phyloP scores from a whole-genome alignment of 2,329 filamentous ascomycete genomes.

The Penicillium sp. region DNA sequence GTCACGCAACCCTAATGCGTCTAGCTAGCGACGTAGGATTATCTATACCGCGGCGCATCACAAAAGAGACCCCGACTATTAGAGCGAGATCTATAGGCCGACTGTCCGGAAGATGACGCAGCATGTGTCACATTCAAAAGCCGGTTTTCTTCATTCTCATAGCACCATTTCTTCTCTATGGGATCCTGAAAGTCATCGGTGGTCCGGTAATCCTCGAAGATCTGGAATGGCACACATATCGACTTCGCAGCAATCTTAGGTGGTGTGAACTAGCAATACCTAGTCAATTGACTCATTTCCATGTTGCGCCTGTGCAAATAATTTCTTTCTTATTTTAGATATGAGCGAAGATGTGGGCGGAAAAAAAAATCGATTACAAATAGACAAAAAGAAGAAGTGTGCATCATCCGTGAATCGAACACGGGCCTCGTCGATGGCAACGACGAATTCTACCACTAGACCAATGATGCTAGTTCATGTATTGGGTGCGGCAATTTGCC shows the following conservation, averaged over 20 bases:
- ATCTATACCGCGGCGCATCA: conserved; percentile 4
- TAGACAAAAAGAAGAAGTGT: conserved; percentile 10
- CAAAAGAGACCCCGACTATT: background rate
- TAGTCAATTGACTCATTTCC: background rate
- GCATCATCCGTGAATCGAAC: conserved; percentile 49
- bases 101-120: background rate
- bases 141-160: too few species aligned
- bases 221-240: conserved; percentile 2
- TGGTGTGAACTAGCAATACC: background rate
- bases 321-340: background rate
- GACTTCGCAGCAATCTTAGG: background rate
- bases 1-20: conserved; percentile 13
- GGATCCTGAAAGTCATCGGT: conserved; percentile 6
- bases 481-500: too few species aligned
- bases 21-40: conserved; percentile 9
- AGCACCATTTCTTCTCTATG: conserved; percentile 5
- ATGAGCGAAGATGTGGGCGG: background rate
- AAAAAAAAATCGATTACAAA: background rate
- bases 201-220: conserved; percentile 4
- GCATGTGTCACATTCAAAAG: too few species aligned
- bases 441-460: conserved; percentile 50
- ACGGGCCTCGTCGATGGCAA: conserved; percentile 51
- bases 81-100: conserved; percentile 4
- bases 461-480: conserved; percentile 41
- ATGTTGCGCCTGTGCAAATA: background rate